Evolutionary conservation across 2,329 filamentous ascomycete species (phyloP).

Genomic region (Microcera coccophila): DNA sequence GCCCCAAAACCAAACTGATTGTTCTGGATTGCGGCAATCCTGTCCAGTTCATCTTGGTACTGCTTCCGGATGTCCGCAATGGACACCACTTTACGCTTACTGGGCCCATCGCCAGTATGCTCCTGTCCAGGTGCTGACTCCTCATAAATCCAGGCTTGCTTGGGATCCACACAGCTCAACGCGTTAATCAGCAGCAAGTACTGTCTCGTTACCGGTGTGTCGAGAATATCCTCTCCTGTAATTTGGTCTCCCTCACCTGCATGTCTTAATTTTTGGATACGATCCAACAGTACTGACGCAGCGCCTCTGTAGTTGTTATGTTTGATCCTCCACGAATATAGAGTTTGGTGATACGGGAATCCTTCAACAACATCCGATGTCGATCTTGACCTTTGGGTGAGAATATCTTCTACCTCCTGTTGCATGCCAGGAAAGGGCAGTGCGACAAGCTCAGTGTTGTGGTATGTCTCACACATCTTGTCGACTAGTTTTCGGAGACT

Average conservation of each 20-base stretch:
- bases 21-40: conserved; percentile 80
- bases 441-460: conserved; percentile 63
- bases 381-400: conserved; percentile 67
- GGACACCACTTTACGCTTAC: conserved; percentile 74
- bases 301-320: conserved; percentile 82
- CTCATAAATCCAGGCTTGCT: conserved; percentile 73
- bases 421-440: conserved; percentile 77
- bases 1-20: conserved; percentile 77
- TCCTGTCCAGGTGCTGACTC: conserved; percentile 25
- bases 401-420: conserved; percentile 72
- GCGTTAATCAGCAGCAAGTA: conserved; percentile 93
- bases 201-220: conserved; percentile 65
- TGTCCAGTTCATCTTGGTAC: conserved; percentile 86
- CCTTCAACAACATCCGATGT: conserved; percentile 61
- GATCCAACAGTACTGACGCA: conserved; percentile 58
- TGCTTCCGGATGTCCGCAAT: conserved; percentile 81
- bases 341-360: conserved; percentile 83
- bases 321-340: conserved; percentile 86
- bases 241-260: conserved; percentile 57
- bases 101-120: conserved; percentile 18
- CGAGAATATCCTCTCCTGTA: conserved; percentile 53
- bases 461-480: conserved; percentile 64
- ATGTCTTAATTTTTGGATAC: conserved; percentile 58
- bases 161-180: conserved; percentile 75
- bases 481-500: conserved; percentile 67